Base-by-base conservation (phyloP, 2,329 filamentous ascomycete genomes). In the Sporothrix pseudoabietina region DNA sequence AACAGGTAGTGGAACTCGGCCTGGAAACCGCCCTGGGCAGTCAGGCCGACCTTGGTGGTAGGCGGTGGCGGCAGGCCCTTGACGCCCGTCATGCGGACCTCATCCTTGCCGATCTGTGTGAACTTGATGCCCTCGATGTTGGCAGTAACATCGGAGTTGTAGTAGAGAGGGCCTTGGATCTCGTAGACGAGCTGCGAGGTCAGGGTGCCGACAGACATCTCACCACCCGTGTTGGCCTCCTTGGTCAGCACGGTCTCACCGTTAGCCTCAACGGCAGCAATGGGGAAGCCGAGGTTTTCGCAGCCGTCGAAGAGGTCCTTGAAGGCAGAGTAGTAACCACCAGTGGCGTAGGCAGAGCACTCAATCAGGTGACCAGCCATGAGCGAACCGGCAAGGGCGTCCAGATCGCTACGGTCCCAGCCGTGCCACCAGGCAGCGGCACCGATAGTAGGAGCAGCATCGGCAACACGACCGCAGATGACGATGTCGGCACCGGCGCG, bases 351-450 rank as follows among this genome's bases (percentile, higher is more conserved):
- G 0, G 82, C 79, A 7, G 80, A 82, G 75, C 83, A 84, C 76
- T 85, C 83, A 72, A 84, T 84, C 47, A 85, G 75, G 77, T 85
- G 82, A 0, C 83, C 83, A 3, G 82, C 81, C 54, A 85, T 79
- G 4, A 85, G 76, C 5, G 82, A 77, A 0, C 82, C 82, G 1
- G 84, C 85, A 14, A 86, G 80, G 39, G 78, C 73, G 73, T 86
- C 81, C 69, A 82, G 85, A 44, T 83, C 80, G 9, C 77, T 80
- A 35, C 82, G 80, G 2, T 73, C 73, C 85, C 85, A 87, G 2
- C 79, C 77, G 75, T 86, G 80, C 85, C 85, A 87, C 75, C 79
- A 86, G 80, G 82, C 83, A 0, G 85, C 83, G 0, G 84, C 84
- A 0, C 82, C 85, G 32, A 86, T 85, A 0, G 85, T 83, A 0